phyloP scores from a whole-genome alignment of 441 rosid genomes.

The Manihot esculenta region DNA sequence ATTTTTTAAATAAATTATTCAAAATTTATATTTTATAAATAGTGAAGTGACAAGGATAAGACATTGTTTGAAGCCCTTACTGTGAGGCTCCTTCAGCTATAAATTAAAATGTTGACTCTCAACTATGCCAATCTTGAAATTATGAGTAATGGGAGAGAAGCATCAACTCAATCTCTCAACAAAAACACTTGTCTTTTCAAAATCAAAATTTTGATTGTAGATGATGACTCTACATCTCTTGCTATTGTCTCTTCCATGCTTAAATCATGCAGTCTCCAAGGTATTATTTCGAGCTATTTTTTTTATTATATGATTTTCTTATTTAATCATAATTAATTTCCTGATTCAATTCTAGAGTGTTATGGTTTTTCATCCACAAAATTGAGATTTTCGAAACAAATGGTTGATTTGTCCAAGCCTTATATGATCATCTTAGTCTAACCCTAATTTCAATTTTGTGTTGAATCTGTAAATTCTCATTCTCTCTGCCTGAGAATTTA shows the following conservation, averaged over 20 bases:
- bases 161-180: constrained; percentile 20
- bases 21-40: not conserved
- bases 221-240: constrained; percentile 58
- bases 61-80: not conserved
- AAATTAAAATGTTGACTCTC: not conserved
- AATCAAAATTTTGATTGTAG: constrained; percentile 50
- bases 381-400: not conserved
- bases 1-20: too few species aligned
- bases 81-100: not conserved
- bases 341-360: not conserved
- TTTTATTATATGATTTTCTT: not conserved
- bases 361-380: not conserved
- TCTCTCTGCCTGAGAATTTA: too few species aligned
- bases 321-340: not conserved
- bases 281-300: constrained; percentile 24
- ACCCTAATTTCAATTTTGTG: too few species aligned
- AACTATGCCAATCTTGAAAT: not conserved
- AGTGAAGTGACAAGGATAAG: not conserved
- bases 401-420: too few species aligned
- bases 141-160: constrained; percentile 1
- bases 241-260: constrained; percentile 44
- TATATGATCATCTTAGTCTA: too few species aligned
- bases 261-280: constrained; percentile 34
- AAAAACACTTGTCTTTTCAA: constrained; percentile 22
- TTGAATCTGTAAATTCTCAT: too few species aligned